Base-by-base conservation (phyloP, 1,284 basidiomycete genomes). In the Takashimella tepidaria region DNA sequence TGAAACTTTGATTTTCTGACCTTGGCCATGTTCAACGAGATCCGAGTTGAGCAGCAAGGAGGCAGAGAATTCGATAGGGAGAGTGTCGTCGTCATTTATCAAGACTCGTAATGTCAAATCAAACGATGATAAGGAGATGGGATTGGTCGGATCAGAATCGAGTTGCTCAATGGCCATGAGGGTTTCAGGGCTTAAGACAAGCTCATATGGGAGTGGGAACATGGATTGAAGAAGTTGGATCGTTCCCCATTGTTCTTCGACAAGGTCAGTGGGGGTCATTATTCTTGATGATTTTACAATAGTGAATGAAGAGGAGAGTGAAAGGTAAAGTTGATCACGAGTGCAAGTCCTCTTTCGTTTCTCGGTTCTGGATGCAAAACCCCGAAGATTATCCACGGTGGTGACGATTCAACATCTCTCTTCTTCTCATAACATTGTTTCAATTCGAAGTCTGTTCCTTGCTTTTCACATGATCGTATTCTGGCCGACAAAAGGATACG, bases 151-250 rank as follows among this genome's bases (percentile, higher is more conserved):
- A 16, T 16, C 31, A 37, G 31, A 37, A 4, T 54, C 45, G 22
- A 25, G 12, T 12, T 46, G 44, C 0, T 21, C 49, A 26, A 66
- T 49, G 0, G 56, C 59, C 1, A 40, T 23, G 1, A 54, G 52
- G 11, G 64, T 57, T 1, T 50, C 49, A 20, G 59, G 46, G 26
- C 41, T 41, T 24, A 71, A 54, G 24, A 43, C 47, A 10, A 72
- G 60, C 57, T 75, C 72, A 21, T 60, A 57, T 1, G 57, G 50
- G 11, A 65, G 57, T 2, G 72, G 70, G 51, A 69, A 74, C 72
- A 74, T 73, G 19, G 71, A 64, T 20, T 64, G 57, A 8, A 75
- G 61, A 19, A 74, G 56, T 50, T 64, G 57, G 47, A 74, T 58
- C 8, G 65, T 66, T 26, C 53, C 50, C 27, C 61, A 47, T 11